These are phyloP conservation scores for Pyricularia grisea DNA, from an alignment of 2,329 filamentous ascomycete genomes.

Conservation along the genomic window DNA sequence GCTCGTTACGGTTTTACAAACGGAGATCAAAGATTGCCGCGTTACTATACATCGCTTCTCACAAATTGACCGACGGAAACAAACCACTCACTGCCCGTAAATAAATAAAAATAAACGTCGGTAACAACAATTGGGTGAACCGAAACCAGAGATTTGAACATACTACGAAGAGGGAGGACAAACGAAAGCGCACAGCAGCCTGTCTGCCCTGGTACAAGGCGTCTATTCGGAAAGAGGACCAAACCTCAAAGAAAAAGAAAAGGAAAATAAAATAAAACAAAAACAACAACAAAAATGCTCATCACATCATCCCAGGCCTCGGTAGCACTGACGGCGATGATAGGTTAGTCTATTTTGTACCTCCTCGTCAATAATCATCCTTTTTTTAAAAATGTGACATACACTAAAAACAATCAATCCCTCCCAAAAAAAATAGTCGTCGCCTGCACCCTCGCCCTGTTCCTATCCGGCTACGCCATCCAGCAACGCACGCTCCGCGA, in stretches of 20 bases:
- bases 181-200: neutral
- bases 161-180: neutral
- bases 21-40: neutral
- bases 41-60: neutral
- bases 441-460: constrained; percentile 71
- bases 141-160: neutral
- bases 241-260: too few species aligned
- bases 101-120: neutral
- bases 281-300: constrained; percentile 30
- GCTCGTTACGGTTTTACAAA: neutral
- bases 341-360: constrained; percentile 40
- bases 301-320: constrained; percentile 65
- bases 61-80: neutral
- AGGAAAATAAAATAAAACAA: neutral
- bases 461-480: constrained; percentile 77
- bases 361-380: neutral
- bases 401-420: neutral
- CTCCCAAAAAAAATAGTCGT: constrained; percentile 47
- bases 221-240: neutral
- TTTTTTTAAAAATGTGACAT: neutral
- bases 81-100: too few species aligned
- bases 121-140: neutral
- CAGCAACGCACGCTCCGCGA: constrained; percentile 78
- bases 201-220: neutral
- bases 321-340: constrained; percentile 50